A percentile compares a stretch with the other conserved stretches of the same genome.
phyloP scores from a whole-genome alignment of 192 early-diverging fungal species.

The Spizellomyces sp. region DNA sequence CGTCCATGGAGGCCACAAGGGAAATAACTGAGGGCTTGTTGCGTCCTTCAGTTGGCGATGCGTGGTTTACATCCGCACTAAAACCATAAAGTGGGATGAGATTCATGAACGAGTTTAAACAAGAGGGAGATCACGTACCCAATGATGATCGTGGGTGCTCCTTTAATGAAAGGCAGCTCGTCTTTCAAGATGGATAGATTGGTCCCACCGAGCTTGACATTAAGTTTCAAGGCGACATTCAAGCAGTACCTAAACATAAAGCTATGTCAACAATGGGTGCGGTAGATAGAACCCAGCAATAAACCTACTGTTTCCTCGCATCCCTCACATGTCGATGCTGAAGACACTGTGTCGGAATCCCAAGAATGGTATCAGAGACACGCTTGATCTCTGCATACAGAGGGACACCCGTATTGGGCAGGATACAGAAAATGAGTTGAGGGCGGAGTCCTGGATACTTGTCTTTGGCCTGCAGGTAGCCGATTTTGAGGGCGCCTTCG shows the following conservation, averaged over 20 bases:
- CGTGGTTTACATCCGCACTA: constrained; percentile 9
- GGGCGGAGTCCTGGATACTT: too few species aligned
- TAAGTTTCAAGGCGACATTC: constrained; percentile 57
- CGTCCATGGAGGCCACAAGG: constrained; percentile 70
- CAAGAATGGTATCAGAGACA: constrained; percentile 46
- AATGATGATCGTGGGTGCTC: constrained; percentile 56
- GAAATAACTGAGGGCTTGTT: constrained; percentile 74
- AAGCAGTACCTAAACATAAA: constrained; percentile 10
- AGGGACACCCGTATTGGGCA: constrained; percentile 15
- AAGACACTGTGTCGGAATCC: constrained; percentile 56
- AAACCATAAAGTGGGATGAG: not conserved
- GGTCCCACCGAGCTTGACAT: constrained; percentile 66
- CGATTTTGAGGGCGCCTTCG: constrained; percentile 16
- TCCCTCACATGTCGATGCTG: constrained; percentile 21
- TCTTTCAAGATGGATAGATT: constrained; percentile 40
- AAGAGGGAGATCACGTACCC: constrained; percentile 20
- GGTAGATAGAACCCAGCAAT: too few species aligned
- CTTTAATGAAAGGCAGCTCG: constrained; percentile 13
- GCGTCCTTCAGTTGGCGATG: constrained; percentile 23
- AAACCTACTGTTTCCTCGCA: not conserved
- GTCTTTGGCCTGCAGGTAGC: constrained; percentile 17
- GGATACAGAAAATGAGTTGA: not conserved
- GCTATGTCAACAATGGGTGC: not conserved
- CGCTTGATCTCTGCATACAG: constrained; percentile 59
- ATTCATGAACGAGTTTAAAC: not conserved